Conservation (phyloP, 2,329 filamentous ascomycete species). For the Diaporthe australafricana region DNA sequence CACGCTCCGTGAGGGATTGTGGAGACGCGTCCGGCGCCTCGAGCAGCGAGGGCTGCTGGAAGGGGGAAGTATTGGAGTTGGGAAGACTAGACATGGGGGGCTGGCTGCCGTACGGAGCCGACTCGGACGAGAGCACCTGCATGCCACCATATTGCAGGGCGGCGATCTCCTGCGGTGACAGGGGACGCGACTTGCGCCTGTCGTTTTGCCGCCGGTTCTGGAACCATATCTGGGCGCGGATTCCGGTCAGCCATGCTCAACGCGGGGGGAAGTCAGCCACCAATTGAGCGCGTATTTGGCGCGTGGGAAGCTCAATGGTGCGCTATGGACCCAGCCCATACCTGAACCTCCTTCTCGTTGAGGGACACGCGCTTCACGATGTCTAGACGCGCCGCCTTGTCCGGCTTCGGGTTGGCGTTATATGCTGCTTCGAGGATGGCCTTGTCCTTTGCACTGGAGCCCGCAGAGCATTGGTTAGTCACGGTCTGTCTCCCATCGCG, state of each 20-base stretch:
- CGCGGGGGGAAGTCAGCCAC: background rate
- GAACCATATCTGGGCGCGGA: conserved; percentile 85
- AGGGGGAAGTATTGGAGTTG: conserved; percentile 30
- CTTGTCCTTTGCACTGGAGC: conserved; percentile 84
- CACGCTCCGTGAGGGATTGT: conserved; percentile 5
- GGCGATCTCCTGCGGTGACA: conserved; percentile 81
- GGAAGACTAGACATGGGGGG: conserved; percentile 22
- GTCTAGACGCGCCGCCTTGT: conserved; percentile 86
- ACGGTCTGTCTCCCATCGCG: conserved; percentile 7
- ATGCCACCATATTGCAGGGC: conserved; percentile 68
- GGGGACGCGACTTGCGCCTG: conserved; percentile 85
- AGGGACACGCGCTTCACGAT: conserved; percentile 89
- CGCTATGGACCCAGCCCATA: conserved; percentile 62
- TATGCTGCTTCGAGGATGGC: conserved; percentile 89
- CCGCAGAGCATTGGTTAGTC: conserved; percentile 18
- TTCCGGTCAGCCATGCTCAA: conserved; percentile 34
- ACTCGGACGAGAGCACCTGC: conserved; percentile 62
- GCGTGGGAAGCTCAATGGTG: background rate
- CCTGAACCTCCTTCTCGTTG: conserved; percentile 97
- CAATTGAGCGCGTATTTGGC: conserved; percentile 25
- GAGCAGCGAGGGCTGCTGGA: conserved; percentile 12
- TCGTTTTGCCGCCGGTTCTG: conserved; percentile 96
- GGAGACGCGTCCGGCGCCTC: conserved; percentile 31
- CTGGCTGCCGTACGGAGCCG: conserved; percentile 45
- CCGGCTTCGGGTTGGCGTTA: conserved; percentile 86